A percentile compares a stretch with the other conserved stretches of the same genome.
phyloP scores from a whole-genome alignment of 257 asterid species.

The Solanum tarapatanum region DNA sequence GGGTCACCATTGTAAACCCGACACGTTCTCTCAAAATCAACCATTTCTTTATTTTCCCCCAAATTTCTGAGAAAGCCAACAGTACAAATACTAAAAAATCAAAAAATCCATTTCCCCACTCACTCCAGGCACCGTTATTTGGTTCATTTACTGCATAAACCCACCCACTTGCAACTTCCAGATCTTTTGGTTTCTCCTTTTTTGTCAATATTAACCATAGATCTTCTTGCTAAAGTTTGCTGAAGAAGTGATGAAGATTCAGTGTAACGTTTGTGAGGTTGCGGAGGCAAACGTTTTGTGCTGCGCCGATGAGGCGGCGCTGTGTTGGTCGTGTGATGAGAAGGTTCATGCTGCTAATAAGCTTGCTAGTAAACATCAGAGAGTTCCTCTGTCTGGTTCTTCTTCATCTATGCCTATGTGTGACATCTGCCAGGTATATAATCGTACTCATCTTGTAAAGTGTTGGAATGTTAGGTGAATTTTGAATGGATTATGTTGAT shows the following conservation, averaged over 20 bases:
- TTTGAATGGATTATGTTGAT: not conserved
- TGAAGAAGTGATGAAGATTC: conserved; percentile 54
- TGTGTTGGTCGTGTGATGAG: conserved; percentile 57
- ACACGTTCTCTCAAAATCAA: conserved; percentile 9
- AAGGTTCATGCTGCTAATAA: conserved; percentile 74
- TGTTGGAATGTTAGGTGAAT: not conserved
- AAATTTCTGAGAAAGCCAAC: not conserved
- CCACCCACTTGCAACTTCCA: not conserved
- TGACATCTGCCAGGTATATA: conserved; percentile 73
- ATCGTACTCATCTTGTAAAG: no score
- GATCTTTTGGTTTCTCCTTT: not conserved
- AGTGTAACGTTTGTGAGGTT: conserved; percentile 75
- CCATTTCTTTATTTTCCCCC: conserved; percentile 1
- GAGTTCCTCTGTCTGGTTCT: conserved; percentile 50
- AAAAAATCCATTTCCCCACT: not conserved
- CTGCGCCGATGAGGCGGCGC: conserved; percentile 92
- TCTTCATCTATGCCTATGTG: conserved; percentile 69
- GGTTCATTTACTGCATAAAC: not conserved
- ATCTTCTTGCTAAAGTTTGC: not conserved
- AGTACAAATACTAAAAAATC: not conserved
- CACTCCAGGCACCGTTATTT: not conserved
- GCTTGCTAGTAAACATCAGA: conserved; percentile 70
- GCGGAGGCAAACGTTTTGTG: conserved; percentile 72
- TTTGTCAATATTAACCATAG: not conserved
- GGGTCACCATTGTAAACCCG: conserved; percentile 12